A percentile compares a stretch with the other conserved stretches of the same genome.
Conservation (phyloP, 2,329 filamentous ascomycete genomes). For the Xylariaceae sp. region DNA sequence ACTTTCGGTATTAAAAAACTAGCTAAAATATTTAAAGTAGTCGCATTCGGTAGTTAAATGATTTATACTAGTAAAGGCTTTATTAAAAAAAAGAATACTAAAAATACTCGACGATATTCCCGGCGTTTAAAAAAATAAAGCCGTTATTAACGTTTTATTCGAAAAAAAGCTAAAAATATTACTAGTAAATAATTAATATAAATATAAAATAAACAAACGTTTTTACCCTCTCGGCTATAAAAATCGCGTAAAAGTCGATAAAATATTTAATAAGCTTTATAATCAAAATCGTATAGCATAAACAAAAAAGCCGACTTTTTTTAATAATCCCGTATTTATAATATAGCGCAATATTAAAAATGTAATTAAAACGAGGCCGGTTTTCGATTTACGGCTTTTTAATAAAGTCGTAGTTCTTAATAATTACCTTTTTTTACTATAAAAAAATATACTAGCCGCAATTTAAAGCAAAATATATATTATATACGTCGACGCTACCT, state of each 20-base stretch:
- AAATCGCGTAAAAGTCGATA: neutral
- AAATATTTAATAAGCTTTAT: neutral
- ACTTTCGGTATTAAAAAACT: neutral
- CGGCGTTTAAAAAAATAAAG: neutral
- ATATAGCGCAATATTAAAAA: neutral
- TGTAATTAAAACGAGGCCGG: neutral
- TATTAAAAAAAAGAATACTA: neutral
- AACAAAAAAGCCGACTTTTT: neutral
- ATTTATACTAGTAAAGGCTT: neutral
- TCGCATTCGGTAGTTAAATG: neutral
- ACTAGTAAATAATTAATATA: neutral
- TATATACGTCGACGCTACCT: neutral
- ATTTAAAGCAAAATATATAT: neutral
- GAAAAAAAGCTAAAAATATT: neutral
- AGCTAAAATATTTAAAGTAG: neutral
- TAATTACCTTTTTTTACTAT: neutral
- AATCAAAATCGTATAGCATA: neutral
- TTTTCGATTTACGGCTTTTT: neutral
- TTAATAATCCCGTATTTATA: neutral
- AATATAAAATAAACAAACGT: neutral
- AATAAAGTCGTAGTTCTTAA: neutral
- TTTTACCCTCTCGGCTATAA: neutral
- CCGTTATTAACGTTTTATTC: neutral
- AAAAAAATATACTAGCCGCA: neutral
- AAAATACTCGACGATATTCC: neutral